phyloP scores from a whole-genome alignment of 164 flowering plant species.

The Vitis vinifera region DNA sequence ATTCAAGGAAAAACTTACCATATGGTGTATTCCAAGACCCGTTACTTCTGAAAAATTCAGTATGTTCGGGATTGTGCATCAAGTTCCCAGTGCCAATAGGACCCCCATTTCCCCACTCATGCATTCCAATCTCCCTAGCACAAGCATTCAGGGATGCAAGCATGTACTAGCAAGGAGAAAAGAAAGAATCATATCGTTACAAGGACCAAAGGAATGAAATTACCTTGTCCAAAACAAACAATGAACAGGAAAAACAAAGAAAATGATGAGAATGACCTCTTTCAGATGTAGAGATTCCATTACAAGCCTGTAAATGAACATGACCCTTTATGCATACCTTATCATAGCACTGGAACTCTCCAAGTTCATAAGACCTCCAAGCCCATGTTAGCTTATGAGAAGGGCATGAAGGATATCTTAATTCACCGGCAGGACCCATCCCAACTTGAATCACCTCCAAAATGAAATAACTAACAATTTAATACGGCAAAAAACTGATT shows the following conservation, averaged over 20 bases:
- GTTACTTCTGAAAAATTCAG: constrained; percentile 43
- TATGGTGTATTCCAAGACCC: constrained; percentile 64
- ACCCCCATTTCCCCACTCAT: constrained; percentile 62
- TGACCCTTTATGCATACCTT: constrained; percentile 39
- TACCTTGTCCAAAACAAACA: not conserved
- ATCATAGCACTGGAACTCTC: constrained; percentile 82
- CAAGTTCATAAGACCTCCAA: constrained; percentile 47
- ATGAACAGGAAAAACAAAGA: not conserved
- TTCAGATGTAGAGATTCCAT: not conserved
- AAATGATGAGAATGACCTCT: not conserved
- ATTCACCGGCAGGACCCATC: constrained; percentile 82
- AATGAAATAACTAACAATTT: constrained; percentile 3
- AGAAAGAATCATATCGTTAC: not conserved
- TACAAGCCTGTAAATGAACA: not conserved
- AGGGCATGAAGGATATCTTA: constrained; percentile 69
- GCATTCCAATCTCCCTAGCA: constrained; percentile 48
- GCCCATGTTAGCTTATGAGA: constrained; percentile 36
- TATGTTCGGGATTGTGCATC: constrained; percentile 42
- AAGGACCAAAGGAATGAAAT: not conserved
- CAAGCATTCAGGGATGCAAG: constrained; percentile 55
- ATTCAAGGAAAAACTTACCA: constrained; percentile 64
- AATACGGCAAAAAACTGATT: not conserved
- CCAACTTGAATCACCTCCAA: constrained; percentile 72
- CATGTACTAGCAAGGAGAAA: constrained; percentile 50
- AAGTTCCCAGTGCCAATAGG: constrained; percentile 45